A percentile compares a stretch with the other conserved stretches of the same genome.
phyloP scores from a whole-genome alignment of 805 yeast genomes.

The Pichia exigua region DNA sequence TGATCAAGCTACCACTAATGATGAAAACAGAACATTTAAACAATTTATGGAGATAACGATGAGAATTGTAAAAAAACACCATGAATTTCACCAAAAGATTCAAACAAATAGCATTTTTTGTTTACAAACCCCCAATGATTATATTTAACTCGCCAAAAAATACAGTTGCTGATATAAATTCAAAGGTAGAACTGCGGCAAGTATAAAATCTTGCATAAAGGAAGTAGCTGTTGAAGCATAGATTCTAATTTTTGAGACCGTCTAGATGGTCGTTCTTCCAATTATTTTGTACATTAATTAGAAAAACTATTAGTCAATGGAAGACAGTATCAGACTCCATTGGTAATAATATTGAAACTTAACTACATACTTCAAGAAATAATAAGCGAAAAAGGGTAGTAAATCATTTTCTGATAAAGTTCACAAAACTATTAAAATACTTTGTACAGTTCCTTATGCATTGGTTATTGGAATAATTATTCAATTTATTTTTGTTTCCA shows the following conservation, averaged over 20 bases:
- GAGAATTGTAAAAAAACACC: background rate
- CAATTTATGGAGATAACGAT: background rate
- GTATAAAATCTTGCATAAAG: too few relatives aligned
- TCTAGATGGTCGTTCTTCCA: too few relatives aligned
- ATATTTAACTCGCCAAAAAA: background rate
- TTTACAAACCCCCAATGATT: too few relatives aligned
- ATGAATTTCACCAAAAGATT: background rate
- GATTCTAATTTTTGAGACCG: too few relatives aligned
- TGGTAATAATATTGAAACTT: too few relatives aligned
- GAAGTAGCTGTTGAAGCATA: too few relatives aligned
- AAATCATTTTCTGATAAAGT: too few relatives aligned
- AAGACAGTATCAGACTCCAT: too few relatives aligned
- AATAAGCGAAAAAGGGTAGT: too few relatives aligned
- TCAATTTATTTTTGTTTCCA: constrained; percentile 31
- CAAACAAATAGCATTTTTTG: too few relatives aligned
- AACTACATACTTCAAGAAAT: too few relatives aligned
- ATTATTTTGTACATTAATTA: constrained; percentile 22
- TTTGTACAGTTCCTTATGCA: constrained; percentile 31
- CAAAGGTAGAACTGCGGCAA: constrained; percentile 7
- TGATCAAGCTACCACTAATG: background rate
- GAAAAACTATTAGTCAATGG: background rate
- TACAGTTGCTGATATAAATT: constrained; percentile 12
- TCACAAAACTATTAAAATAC: too few relatives aligned
- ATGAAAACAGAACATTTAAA: background rate
- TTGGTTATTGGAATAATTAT: constrained; percentile 33